Conservation (phyloP, 2,329 filamentous ascomycete genomes). For the Claviceps lovelessii region DNA sequence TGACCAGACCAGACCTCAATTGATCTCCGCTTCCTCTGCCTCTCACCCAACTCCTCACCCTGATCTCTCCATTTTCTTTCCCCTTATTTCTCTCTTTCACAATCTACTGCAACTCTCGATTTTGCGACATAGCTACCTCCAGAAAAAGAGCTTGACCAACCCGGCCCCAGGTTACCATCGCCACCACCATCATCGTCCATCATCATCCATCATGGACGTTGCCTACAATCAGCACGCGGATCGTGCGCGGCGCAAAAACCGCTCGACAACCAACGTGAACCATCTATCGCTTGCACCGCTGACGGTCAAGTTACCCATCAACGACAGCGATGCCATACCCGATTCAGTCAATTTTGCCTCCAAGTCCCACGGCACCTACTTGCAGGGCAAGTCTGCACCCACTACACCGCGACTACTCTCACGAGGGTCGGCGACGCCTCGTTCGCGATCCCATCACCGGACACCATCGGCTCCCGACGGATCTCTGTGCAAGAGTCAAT, state of each 20-base stretch:
- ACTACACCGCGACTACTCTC: constrained; percentile 50
- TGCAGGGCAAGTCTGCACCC: constrained; percentile 48
- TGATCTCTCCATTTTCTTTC: neutral
- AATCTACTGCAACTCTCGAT: neutral
- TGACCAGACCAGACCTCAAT: neutral
- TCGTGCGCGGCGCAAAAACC: constrained; percentile 41
- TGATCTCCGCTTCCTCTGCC: neutral
- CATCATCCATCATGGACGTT: constrained; percentile 31
- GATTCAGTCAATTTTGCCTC: constrained; percentile 18
- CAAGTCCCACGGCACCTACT: constrained; percentile 32
- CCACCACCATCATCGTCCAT: neutral
- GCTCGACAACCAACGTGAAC: constrained; percentile 43
- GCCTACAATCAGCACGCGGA: constrained; percentile 47
- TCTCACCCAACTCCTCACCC: neutral
- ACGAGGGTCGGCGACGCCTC: constrained; percentile 34
- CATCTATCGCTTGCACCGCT: constrained; percentile 50
- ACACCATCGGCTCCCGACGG: constrained; percentile 22
- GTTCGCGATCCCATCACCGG: constrained; percentile 31
- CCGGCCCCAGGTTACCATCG: neutral
- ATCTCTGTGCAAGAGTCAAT: constrained; percentile 46
- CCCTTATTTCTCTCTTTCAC: neutral
- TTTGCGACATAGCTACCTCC: neutral
- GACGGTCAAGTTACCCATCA: constrained; percentile 44
- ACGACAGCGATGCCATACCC: constrained; percentile 34
- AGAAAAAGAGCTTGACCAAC: neutral